Evolutionary conservation across 192 early-diverging fungal species (phyloP).

Genomic region (Chytriomyces sp.): DNA sequence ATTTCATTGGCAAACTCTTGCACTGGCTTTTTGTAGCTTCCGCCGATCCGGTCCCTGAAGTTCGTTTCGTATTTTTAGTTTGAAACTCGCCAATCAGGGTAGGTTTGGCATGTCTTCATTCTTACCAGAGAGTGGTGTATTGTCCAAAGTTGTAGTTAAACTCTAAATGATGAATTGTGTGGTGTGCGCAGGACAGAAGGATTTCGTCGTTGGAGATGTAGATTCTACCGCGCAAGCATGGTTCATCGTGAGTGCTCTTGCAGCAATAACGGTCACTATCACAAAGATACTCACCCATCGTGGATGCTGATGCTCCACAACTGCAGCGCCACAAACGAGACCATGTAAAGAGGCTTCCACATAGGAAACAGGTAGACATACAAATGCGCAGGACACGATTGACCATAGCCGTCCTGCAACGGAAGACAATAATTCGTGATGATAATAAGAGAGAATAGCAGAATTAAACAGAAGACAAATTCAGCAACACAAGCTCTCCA

Average conservation of each 20-base stretch:
- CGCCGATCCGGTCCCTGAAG: conserved; percentile 58
- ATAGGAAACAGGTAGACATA: conserved; percentile 91
- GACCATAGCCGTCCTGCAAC: conserved; percentile 84
- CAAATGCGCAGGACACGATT: conserved; percentile 95
- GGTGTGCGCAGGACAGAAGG: conserved; percentile 78
- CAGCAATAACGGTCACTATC: not conserved
- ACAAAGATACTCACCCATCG: conserved; percentile 68
- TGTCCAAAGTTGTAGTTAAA: conserved; percentile 99
- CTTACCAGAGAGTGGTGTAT: conserved; percentile 95
- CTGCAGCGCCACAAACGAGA: conserved; percentile 85
- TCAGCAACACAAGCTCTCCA: conserved; percentile 9
- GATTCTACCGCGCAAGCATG: not conserved
- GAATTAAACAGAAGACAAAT: conserved; percentile 22
- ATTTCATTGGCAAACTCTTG: conserved; percentile 57
- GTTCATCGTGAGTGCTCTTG: not conserved
- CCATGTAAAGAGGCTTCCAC: conserved; percentile 88
- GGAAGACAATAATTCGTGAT: too few relatives aligned
- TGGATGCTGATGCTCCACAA: conserved; percentile 98
- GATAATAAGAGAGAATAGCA: not conserved
- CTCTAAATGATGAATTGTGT: conserved; percentile 96
- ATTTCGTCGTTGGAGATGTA: conserved; percentile 42
- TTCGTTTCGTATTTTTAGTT: not conserved
- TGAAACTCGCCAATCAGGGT: conserved; percentile 47
- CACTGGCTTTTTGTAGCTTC: conserved; percentile 53
- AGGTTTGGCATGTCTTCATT: conserved; percentile 2